Percentiles rank a stretch among this genome's conserved stretches.
phyloP scores from a whole-genome alignment of 495 filamentous ascomycete genomes.

The Hypoxylon perforatum region DNA sequence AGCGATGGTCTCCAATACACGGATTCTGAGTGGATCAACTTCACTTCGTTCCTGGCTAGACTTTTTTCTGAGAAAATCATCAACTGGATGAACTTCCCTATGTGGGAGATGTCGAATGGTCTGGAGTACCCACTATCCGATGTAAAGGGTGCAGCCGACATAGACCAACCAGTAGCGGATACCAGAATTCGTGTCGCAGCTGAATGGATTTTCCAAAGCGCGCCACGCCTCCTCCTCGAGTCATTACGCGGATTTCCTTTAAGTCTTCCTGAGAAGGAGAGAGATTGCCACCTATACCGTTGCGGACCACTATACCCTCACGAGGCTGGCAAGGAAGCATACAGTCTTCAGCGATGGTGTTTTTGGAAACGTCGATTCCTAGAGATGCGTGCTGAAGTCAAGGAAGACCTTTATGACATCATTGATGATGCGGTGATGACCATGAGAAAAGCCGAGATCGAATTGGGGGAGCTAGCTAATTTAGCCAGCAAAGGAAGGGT shows the following conservation, averaged over 20 bases:
- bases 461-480: neutral
- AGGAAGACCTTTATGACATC: conserved; percentile 1
- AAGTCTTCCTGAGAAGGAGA: neutral
- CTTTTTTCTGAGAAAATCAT: neutral
- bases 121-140: conserved; percentile 2
- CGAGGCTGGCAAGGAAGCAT: neutral
- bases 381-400: conserved; percentile 5
- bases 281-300: neutral
- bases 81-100: neutral
- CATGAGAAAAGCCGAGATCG: conserved; percentile 10
- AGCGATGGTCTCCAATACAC: conserved; percentile 1
- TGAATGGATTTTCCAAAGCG: conserved; percentile 14
- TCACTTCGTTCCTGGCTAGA: conserved; percentile 17
- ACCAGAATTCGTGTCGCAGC: neutral
- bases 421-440: neutral
- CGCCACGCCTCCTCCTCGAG: neutral
- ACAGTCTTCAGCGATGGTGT: conserved; percentile 22
- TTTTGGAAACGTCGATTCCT: conserved; percentile 23
- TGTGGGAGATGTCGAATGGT: conserved; percentile 4
- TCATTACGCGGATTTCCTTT: neutral
- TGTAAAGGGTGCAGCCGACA: too few relatives aligned
- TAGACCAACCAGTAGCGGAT: neutral
- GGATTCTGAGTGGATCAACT: conserved; percentile 10
- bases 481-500: neutral
- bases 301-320: conserved; percentile 1